Evolutionary conservation across 768 basidiomycete species (phyloP), one percentile per base, ranked within the genome.

Genomic region (Termitomyces sp.): DNA sequence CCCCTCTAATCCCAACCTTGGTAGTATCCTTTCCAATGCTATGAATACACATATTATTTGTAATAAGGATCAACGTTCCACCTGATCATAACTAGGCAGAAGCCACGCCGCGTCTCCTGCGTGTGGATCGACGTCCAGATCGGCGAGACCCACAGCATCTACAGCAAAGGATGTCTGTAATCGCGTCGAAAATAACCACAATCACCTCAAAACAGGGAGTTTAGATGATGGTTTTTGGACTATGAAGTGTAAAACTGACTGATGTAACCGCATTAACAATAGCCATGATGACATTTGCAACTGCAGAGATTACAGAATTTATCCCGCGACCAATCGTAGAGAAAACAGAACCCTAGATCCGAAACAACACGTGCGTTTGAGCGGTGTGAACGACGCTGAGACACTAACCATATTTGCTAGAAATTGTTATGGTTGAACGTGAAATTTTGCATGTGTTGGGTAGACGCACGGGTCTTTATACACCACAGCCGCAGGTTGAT

Each of bases 241-340:
- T 1, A 13, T 18, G 6, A 18, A 18, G 18, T 18, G 5, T 39
- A 18, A 7, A 18, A 75, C 82, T 53, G 62, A 88, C 86, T n/a
- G 73, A 76, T 13, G 82, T 83, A 58, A 90, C 79, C 9, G 70
- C 82, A 58, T 75, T 63, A 46, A 88, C 75, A 57, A 88, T 85
- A 39, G 83, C 71, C 79, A 84, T 82, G 58, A 86, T 64, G 4
- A 88, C 73, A 53, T 61, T 64, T 14, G 85, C 85, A 49, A 88
- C 83, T 18, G 83, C 85, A 55, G 76, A 77, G 62, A 89, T 77
- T 58, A 89, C 67, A 50, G 81, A 72, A 55, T 81, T 81, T 57
- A 88, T 81, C 27, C 77, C 85, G 49, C 68, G 63, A 22, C 84
- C 86, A 44, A 89, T 88, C 26, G 86, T 79, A 65, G 85, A 87